Evolutionary conservation across 441 rosid genomes (phyloP), one percentile per base, ranked within the genome.

Genomic region (Erodium texanum): DNA sequence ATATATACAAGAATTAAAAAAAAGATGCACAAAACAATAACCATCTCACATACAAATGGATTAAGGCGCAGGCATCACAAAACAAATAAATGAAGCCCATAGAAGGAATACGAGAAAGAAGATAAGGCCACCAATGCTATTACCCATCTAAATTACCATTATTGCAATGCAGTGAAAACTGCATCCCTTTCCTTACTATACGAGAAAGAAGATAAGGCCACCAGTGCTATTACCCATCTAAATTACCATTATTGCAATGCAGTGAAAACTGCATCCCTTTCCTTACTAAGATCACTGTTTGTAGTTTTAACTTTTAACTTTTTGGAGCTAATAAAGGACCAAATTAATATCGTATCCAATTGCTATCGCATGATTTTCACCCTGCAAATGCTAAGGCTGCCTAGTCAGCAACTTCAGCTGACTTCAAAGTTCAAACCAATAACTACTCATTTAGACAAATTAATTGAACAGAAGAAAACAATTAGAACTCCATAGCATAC

Each of bases 41-140:
- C 61, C 7, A 1, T 54, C 11, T 56, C 24, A 11, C 9, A 20
- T 56, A 15, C 24, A 56, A 22, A 56, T 20, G 9, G 11, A 22
- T 56, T 56, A 3, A 56, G 24, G 3, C 8, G 19, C 62, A 24
- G 2, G 1, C 62, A 8, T 3, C 50, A 12, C 9, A 18, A 16
- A 54, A 7, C 7, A 7, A 4, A 54, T 18, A 54, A 54, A 54
- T 54, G 5, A 54, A 54, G 24, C 16, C 11, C 5, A 9, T 10
- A 58, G 1, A 58, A 22, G 24, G 63, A 58, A 58, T 23, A 58
- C 63, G 22, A 58, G 56, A 48, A 58, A 58, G 63, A 58, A 22
- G 61, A 29, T 29, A 29, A 29, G 34, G 34, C 3, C 34, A 29
- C 34, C 34, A 29, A 3, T 29, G 34, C 6, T 29, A 29, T 3